Evolutionary conservation across 768 basidiomycete species (phyloP).

Genomic region (Sarcomyxa edulis): DNA sequence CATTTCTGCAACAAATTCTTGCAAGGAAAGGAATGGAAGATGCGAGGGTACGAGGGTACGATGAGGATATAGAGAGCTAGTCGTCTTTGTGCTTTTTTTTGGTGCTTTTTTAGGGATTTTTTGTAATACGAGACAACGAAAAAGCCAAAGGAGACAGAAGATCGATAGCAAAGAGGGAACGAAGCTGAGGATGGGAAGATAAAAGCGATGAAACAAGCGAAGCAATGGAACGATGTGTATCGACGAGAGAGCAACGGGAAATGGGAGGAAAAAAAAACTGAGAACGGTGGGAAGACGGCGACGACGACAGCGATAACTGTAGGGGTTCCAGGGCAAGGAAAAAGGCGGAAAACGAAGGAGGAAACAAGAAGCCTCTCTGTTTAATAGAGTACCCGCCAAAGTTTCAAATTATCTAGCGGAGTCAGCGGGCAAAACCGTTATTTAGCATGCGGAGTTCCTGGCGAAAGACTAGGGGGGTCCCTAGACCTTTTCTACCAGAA

Average conservation of each 20-base stretch:
- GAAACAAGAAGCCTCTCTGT: constrained; percentile 3
- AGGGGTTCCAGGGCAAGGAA: constrained; percentile 3
- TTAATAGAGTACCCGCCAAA: no score
- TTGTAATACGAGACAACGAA: no score
- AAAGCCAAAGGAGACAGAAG: not conserved
- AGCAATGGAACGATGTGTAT: not conserved
- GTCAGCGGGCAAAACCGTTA: no score
- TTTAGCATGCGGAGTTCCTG: no score
- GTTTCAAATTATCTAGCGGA: constrained; percentile 1
- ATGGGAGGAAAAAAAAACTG: constrained; percentile 1
- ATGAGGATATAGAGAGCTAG: no score
- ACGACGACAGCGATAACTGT: not conserved
- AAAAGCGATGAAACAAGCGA: constrained; percentile 6
- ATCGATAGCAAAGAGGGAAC: constrained; percentile 1
- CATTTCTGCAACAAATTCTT: constrained; percentile 24
- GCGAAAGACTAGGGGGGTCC: no score
- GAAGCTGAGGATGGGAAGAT: constrained; percentile 3
- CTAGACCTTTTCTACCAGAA: no score
- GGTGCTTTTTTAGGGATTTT: no score
- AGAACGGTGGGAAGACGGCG: constrained; percentile 14
- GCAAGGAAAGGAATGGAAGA: constrained; percentile 9
- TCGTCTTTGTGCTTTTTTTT: no score
- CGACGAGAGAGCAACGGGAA: constrained; percentile 1
- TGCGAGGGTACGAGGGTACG: constrained; percentile 1
- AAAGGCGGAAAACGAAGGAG: constrained; percentile 5